phyloP scores from a whole-genome alignment of 345 rosid species.

The Pistacia atlantica region DNA sequence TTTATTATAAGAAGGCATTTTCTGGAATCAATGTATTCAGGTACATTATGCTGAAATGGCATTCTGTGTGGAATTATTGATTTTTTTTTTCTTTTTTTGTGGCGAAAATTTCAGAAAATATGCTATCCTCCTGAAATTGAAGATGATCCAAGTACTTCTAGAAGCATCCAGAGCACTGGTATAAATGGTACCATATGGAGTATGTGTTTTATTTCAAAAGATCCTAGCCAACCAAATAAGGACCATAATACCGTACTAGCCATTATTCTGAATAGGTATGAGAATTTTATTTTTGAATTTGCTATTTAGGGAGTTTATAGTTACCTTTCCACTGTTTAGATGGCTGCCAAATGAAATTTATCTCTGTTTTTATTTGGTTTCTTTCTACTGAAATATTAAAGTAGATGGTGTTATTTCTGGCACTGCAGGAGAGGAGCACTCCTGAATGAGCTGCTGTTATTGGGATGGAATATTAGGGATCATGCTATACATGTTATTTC shows the following conservation, averaged over 20 bases:
- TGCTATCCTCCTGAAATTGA: constrained; percentile 76
- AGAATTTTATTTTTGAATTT: constrained; percentile 25
- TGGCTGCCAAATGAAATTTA: constrained; percentile 12
- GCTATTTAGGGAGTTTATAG: constrained; percentile 17
- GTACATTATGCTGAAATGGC: background rate
- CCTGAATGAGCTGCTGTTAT: constrained; percentile 66
- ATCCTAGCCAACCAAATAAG: constrained; percentile 50
- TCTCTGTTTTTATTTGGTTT: constrained; percentile 6
- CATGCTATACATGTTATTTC: constrained; percentile 56
- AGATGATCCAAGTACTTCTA: constrained; percentile 38
- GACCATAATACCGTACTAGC: constrained; percentile 84
- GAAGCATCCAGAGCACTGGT: constrained; percentile 38
- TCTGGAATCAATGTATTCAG: background rate
- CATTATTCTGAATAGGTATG: constrained; percentile 86
- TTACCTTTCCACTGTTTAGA: constrained; percentile 22
- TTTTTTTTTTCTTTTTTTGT: constrained; percentile 12
- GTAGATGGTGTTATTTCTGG: constrained; percentile 24
- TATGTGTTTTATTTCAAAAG: constrained; percentile 88
- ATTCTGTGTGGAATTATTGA: constrained; percentile 14
- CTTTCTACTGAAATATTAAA: constrained; percentile 31
- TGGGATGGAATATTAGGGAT: constrained; percentile 71
- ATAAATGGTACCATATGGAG: constrained; percentile 94
- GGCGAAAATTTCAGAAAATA: constrained; percentile 54
- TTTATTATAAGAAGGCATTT: background rate
- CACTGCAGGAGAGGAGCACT: constrained; percentile 66